These are phyloP conservation scores for Seminavis robusta DNA, from an alignment of 108 stramenopile species.

Conservation along the genomic window DNA sequence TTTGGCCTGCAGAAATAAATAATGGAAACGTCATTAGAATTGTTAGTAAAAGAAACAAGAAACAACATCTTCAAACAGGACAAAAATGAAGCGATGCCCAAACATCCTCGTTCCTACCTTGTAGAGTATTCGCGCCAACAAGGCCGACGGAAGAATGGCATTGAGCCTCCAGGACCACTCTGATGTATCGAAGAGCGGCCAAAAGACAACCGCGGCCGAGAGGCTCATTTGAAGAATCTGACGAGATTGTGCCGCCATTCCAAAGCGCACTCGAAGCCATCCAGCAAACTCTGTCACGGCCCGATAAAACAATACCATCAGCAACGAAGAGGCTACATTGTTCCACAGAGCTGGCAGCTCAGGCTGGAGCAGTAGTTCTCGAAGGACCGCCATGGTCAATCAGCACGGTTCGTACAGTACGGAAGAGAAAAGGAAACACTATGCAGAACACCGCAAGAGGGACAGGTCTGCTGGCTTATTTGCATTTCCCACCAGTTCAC, in stretches of 20 bases:
- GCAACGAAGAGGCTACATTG: slow-evolving; percentile 34
- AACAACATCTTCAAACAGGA: not conserved
- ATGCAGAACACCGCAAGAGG: too few species aligned
- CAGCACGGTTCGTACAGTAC: too few species aligned
- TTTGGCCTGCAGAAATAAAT: slow-evolving; percentile 31
- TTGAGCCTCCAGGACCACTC: slow-evolving; percentile 78
- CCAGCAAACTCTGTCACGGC: slow-evolving; percentile 26
- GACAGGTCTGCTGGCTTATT: too few species aligned
- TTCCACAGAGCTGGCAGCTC: slow-evolving; percentile 35
- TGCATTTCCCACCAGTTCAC: too few species aligned
- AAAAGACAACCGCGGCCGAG: slow-evolving; percentile 49
- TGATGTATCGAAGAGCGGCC: slow-evolving; percentile 54
- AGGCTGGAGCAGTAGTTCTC: not conserved
- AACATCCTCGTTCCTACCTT: too few species aligned
- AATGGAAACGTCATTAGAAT: too few species aligned
- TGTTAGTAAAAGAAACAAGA: not conserved
- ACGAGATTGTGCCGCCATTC: slow-evolving; percentile 29
- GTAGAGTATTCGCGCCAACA: slow-evolving; percentile 48
- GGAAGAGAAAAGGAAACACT: too few species aligned
- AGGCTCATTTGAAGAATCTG: slow-evolving; percentile 53
- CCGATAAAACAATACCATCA: slow-evolving; percentile 48
- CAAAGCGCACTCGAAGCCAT: slow-evolving; percentile 21
- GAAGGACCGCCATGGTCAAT: slow-evolving; percentile 12
- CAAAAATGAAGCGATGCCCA: too few species aligned
- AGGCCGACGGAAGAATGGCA: slow-evolving; percentile 51